Evolutionary conservation across 2,329 filamentous ascomycete species (phyloP).

Genomic region (Akanthomyces muscarius): DNA sequence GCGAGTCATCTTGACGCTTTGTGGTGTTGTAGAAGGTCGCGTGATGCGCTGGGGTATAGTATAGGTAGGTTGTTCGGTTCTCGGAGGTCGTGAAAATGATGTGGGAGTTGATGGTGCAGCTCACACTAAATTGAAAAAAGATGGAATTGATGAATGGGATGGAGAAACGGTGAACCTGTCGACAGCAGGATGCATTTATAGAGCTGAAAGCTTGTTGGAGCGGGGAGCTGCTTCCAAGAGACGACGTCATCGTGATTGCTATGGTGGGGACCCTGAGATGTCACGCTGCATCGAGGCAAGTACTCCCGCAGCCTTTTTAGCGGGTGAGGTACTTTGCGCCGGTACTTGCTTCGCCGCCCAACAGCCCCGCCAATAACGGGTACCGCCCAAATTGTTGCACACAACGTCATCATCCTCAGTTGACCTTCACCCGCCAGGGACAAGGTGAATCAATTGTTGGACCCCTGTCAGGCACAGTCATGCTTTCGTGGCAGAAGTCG

Average conservation of each 20-base stretch:
- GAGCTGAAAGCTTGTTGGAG: constrained; percentile 12
- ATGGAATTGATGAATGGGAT: constrained; percentile 11
- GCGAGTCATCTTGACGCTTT: constrained; percentile 57
- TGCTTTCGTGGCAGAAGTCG: constrained; percentile 6
- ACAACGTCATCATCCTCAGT: constrained; percentile 14
- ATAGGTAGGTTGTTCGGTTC: constrained; percentile 14
- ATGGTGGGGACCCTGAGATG: constrained; percentile 14
- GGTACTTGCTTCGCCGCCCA: constrained; percentile 1
- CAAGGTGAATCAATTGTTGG: neutral
- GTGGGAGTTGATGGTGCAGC: neutral
- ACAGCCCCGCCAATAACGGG: constrained; percentile 10
- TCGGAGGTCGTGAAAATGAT: constrained; percentile 10
- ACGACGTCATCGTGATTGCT: constrained; percentile 18
- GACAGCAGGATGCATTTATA: constrained; percentile 13
- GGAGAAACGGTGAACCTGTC: neutral
- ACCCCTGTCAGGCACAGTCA: constrained; percentile 16
- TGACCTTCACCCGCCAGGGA: constrained; percentile 2
- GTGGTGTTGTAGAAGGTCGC: constrained; percentile 18
- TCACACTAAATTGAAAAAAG: constrained; percentile 8
- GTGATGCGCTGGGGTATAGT: constrained; percentile 22
- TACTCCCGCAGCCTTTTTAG: neutral
- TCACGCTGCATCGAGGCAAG: neutral
- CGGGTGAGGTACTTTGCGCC: neutral
- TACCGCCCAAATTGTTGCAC: neutral
- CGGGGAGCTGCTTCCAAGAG: constrained; percentile 15